Base-by-base conservation (phyloP, 176 grass and related monocot species). In the Avena sativa region DNA sequence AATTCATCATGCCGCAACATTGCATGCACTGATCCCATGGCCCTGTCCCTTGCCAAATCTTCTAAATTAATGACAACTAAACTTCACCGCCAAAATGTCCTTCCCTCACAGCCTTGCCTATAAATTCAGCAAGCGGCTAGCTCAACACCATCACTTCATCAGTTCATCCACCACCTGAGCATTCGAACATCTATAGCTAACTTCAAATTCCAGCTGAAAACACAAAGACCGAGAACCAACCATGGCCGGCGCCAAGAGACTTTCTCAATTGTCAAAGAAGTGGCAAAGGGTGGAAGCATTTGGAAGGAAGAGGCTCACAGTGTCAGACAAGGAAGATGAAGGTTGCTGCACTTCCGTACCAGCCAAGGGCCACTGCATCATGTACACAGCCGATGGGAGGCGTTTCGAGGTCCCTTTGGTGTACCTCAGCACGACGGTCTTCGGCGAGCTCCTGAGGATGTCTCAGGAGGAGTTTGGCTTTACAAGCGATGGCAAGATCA, bases 391-490 rank as follows among this genome's bases (percentile, higher is more conserved):
- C 0, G 82, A 97, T 0, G 63, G 82, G 5, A 88, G 64, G 19
- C 81, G 89, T 49, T 94, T 97, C 32, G 84, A 92, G 87, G 89
- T 93, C 11, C 92, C 90, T 0, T 32, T 94, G 58, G 30, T 9
- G 14, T 91, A 81, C 56, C 92, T 97, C 4, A 60, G 81, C 57
- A 91, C 19, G 0, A 8, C 13, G 0, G 57, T 97, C 44, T 80
- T 94, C 15, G 2, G 9, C 5, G 87, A 89, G 81, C 86, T 97
- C 48, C 81, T 94, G 7, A 32, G 53, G 58, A 63, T 94, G 60
- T 88, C 92, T 0, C 89, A 74, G 77, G 94, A 97, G 20, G 90
- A 91, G 59, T 97, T 92, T 6, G 86, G 92, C 2, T 94, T 90
- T 53, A 17, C 20, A 0, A 43, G 28, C 1, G 46, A 88, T 8